Base-by-base conservation (phyloP, 352 stramenopile species). In the Globisporangium takayamanum region DNA sequence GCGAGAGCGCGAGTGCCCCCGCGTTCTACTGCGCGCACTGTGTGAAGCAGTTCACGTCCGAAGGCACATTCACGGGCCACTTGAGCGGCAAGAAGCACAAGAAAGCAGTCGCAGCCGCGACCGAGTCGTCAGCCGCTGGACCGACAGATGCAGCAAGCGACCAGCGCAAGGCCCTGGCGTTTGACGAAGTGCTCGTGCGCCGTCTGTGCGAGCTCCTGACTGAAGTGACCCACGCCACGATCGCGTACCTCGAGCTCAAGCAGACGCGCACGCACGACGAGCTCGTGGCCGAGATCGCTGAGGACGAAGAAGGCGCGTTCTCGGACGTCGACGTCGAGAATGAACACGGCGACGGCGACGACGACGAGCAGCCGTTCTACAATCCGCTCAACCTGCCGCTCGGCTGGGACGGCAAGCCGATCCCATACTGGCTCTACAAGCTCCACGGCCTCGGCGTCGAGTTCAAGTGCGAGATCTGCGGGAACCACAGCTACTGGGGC, bases 361-460 rank as follows among this genome's bases (percentile, higher is more conserved):
- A 97, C 44, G 94, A 99, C 37, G 95, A 99, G 67, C 89, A 96
- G 55, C 93, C 96, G 28, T 97, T 99, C 59, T 99, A 99, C 82
- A 99, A 99, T 72, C 97, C 97, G 30, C 92, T 99, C 56, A 99
- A 99, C 70, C 77, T 99, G 28, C 97, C 97, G 22, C 82, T 99
- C 30, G 97, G 96, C 54, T 99, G 94, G 95, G 97, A 99, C 73
- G 97, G 97, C 48, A 99, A 99, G 64, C 97, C 97, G 16, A 99
- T 99, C 66, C 97, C 97, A 5, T 99, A 99, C 67, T 99, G 97
- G 97, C 78, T 99, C 55, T 99, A 99, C 86, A 99, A 99, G 79
- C 78, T 99, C 33, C 97, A 99, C 67, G 97, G 97, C 2, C 89
- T 99, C 26, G 97, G 98, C 62, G 89, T 98, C 50, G 97, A 98